Evolutionary conservation across 2,329 filamentous ascomycete genomes (phyloP).

Genomic region (Pyrenochaeta sp.): DNA sequence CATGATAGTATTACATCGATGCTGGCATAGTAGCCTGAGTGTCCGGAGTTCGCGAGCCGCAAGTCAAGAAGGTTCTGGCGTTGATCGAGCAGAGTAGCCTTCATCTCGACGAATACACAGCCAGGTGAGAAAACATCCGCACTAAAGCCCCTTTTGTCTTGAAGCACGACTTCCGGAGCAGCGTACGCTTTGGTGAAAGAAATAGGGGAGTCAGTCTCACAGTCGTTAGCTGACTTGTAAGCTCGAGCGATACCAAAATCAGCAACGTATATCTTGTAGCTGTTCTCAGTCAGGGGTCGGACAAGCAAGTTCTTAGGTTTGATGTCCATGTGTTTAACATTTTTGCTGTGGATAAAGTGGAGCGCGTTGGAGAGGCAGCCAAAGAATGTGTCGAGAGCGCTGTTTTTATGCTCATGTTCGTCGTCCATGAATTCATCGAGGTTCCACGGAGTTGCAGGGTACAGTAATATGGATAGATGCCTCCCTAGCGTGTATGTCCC

Average conservation of each 20-base stretch:
- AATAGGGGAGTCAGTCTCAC: conserved; percentile 24
- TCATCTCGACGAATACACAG: conserved; percentile 31
- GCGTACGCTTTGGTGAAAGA: conserved; percentile 27
- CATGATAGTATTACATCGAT: background rate
- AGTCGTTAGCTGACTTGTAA: conserved; percentile 20
- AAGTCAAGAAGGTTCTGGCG: background rate
- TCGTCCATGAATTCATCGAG: conserved; percentile 23
- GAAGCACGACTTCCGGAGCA: conserved; percentile 27
- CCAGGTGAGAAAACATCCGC: conserved; percentile 37
- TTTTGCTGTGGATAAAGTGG: conserved; percentile 19
- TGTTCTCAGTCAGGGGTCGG: background rate
- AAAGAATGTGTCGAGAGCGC: conserved; percentile 4
- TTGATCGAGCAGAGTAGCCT: background rate
- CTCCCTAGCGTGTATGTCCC: conserved; percentile 24
- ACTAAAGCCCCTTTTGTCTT: conserved; percentile 16
- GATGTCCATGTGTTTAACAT: conserved; percentile 39
- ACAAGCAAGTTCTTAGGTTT: conserved; percentile 36
- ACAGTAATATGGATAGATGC: conserved; percentile 27
- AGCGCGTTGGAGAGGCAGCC: conserved; percentile 23
- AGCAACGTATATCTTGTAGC: conserved; percentile 30
- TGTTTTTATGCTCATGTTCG: background rate
- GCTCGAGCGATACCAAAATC: conserved; percentile 34
- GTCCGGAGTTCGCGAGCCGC: background rate
- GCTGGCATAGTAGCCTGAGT: background rate
- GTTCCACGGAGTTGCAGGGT: conserved; percentile 29